A percentile compares a stretch with the other conserved stretches of the same genome.
These are phyloP conservation scores for Ustilago bromivora DNA, from an alignment of 1,284 basidiomycete genomes.

Conservation along the genomic window DNA sequence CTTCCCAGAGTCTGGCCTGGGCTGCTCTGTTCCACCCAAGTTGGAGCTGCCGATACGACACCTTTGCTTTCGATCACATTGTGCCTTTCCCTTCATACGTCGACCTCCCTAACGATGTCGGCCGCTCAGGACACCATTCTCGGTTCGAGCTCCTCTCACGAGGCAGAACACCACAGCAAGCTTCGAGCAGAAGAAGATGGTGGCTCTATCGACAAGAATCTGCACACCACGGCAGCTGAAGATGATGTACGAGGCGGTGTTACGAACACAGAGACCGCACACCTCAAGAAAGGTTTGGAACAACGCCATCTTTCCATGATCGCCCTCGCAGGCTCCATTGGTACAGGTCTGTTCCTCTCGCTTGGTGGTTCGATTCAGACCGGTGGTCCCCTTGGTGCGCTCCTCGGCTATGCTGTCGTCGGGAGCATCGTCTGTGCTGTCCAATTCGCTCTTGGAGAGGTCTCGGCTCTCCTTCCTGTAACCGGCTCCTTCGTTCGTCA, in stretches of 20 bases:
- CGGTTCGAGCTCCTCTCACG: conserved; percentile 16
- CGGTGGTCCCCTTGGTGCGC: conserved; percentile 54
- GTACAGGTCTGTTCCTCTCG: conserved; percentile 58
- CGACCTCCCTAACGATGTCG: conserved; percentile 10
- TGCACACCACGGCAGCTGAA: conserved; percentile 7
- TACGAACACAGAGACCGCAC: conserved; percentile 20
- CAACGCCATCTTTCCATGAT: conserved; percentile 61
- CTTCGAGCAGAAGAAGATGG: conserved; percentile 36
- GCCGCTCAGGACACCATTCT: conserved; percentile 3
- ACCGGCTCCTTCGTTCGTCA: conserved; percentile 82
- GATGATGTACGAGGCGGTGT: conserved; percentile 21
- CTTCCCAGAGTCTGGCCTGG: neutral
- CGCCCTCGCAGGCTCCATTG: conserved; percentile 58
- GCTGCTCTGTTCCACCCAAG: neutral
- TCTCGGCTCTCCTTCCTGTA: conserved; percentile 73
- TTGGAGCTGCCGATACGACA: neutral
- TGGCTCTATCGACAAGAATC: conserved; percentile 20
- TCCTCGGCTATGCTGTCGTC: conserved; percentile 54
- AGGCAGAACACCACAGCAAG: conserved; percentile 36
- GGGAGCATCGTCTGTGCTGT: conserved; percentile 56
- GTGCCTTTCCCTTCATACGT: neutral
- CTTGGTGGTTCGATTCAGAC: conserved; percentile 51
- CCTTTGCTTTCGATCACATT: conserved; percentile 9
- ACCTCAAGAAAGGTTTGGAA: conserved; percentile 51
- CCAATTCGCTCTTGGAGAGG: conserved; percentile 53